phyloP scores from a whole-genome alignment of 2,329 filamentous ascomycete genomes.

The Ceratocystis diversiconidia region DNA sequence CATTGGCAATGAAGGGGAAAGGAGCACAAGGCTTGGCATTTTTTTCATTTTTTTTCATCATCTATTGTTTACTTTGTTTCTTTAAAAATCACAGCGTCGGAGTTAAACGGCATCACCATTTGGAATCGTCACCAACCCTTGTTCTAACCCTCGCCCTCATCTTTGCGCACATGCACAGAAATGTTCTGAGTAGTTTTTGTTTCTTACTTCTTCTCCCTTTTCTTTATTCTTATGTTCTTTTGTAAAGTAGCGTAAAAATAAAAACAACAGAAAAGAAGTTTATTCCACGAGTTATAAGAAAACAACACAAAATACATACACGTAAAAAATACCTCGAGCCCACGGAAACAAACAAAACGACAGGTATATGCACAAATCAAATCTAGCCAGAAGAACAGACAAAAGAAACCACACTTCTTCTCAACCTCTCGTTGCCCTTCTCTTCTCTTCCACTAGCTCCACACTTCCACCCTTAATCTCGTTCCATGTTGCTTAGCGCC shows the following conservation, averaged over 20 bases:
- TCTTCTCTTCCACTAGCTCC: not conserved
- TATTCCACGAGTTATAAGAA: not conserved
- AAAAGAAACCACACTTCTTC: not conserved
- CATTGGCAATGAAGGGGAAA: not conserved
- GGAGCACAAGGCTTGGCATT: not conserved
- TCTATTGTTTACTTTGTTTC: not conserved
- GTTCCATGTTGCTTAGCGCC: constrained; percentile 40
- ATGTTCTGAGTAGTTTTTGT: not conserved
- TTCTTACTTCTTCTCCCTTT: not conserved
- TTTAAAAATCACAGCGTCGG: not conserved
- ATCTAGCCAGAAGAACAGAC: not conserved
- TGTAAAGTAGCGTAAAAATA: not conserved
- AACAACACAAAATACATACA: not conserved
- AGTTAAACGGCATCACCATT: not conserved
- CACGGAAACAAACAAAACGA: not conserved
- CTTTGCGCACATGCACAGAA: not conserved
- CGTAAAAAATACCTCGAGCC: not conserved
- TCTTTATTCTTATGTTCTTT: too few relatives aligned
- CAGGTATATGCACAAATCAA: not conserved
- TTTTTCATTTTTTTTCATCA: not conserved
- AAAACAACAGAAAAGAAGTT: not conserved
- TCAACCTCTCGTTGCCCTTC: not conserved
- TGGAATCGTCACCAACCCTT: not conserved
- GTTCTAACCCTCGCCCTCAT: not conserved
- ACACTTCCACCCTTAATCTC: constrained; percentile 13